Conservation (phyloP, 164 flowering plant species). For the Magnolia officinalis region DNA sequence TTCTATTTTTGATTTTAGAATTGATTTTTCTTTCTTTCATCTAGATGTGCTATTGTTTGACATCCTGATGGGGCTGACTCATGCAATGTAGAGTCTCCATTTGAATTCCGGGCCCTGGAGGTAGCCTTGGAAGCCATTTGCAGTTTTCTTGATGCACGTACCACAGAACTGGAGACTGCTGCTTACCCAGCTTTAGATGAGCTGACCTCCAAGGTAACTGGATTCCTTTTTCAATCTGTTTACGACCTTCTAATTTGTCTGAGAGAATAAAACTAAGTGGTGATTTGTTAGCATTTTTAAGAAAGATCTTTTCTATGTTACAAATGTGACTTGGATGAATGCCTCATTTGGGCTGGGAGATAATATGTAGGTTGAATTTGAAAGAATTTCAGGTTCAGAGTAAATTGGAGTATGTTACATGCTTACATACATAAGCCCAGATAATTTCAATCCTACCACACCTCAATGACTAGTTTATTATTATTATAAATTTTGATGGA, state of each 20-base stretch:
- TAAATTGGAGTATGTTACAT: neutral
- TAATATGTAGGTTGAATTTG: neutral
- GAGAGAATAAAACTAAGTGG: neutral
- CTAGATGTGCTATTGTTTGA: slow-evolving; percentile 8
- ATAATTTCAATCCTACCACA: neutral
- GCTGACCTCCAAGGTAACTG: slow-evolving; percentile 74
- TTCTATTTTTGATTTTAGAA: neutral
- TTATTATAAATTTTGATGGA: neutral
- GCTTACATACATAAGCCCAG: neutral
- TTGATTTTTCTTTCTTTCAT: neutral
- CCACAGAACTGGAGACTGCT: slow-evolving; percentile 79
- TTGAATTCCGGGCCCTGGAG: slow-evolving; percentile 93
- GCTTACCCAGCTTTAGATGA: slow-evolving; percentile 96
- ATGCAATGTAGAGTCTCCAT: slow-evolving; percentile 73
- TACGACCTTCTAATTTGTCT: too few species aligned
- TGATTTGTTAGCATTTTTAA: neutral
- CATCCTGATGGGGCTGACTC: slow-evolving; percentile 1
- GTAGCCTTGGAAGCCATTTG: slow-evolving; percentile 93
- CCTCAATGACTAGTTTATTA: neutral
- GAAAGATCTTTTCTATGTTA: neutral
- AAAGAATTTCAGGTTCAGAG: neutral
- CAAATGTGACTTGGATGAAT: neutral
- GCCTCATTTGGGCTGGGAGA: neutral
- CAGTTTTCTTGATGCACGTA: slow-evolving; percentile 88
- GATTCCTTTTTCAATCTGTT: neutral